phyloP scores from a whole-genome alignment of 2,329 filamentous ascomycete species.

The Myriosclerotinia duriaeana region DNA sequence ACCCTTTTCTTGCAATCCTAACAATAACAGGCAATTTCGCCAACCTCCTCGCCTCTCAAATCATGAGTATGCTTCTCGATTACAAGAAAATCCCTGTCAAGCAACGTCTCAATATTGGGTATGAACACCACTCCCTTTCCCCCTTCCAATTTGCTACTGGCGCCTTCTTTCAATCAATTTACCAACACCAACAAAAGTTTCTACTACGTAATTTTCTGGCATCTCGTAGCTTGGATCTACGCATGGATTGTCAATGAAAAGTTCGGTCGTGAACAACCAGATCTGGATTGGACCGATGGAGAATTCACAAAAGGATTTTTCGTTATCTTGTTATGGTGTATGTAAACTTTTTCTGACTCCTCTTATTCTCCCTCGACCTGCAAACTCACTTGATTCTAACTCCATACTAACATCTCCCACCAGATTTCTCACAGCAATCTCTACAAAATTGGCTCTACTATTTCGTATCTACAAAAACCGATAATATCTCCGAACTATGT shows the following conservation, averaged over 20 bases:
- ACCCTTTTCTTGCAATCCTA: background rate
- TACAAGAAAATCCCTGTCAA: slow-evolving; percentile 12
- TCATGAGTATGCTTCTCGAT: slow-evolving; percentile 15
- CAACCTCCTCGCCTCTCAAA: background rate
- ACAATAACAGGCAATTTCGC: background rate
- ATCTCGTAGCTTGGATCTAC: slow-evolving; percentile 52
- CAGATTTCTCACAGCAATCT: slow-evolving; percentile 1
- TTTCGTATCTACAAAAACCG: slow-evolving; percentile 23
- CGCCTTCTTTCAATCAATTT: background rate
- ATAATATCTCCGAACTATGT: slow-evolving; percentile 17
- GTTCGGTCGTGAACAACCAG: slow-evolving; percentile 55
- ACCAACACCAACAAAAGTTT: slow-evolving; percentile 27
- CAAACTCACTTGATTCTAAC: background rate
- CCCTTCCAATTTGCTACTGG: background rate
- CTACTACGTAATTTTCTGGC: slow-evolving; percentile 60
- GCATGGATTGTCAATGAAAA: slow-evolving; percentile 54
- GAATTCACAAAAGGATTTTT: slow-evolving; percentile 66
- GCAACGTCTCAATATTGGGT: slow-evolving; percentile 13
- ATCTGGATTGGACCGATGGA: slow-evolving; percentile 60
- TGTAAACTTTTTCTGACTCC: background rate
- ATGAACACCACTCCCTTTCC: background rate
- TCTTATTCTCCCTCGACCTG: background rate
- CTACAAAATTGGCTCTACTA: slow-evolving; percentile 14
- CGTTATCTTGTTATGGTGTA: slow-evolving; percentile 60
- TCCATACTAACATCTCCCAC: too few species aligned